phyloP scores from a whole-genome alignment of 805 yeast genomes.

The Candida coleopterorum region DNA sequence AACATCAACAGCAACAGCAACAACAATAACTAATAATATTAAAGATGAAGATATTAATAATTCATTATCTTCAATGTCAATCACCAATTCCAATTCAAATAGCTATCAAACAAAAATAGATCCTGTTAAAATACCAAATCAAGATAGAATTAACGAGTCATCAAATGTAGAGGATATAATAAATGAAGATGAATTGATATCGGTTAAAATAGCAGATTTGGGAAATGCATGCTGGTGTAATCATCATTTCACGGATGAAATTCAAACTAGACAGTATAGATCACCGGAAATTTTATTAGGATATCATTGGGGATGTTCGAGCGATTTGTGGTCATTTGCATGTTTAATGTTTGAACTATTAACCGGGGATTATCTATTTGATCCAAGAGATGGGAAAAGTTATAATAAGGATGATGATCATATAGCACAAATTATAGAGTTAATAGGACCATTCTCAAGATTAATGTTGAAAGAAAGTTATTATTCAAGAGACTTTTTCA shows the following conservation, averaged over 20 bases:
- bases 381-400: conserved; percentile 73
- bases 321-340: conserved; percentile 95
- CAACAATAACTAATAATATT: not conserved
- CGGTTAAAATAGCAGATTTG: conserved; percentile 63
- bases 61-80: conserved; percentile 41
- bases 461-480: conserved; percentile 55
- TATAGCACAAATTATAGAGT: conserved; percentile 88
- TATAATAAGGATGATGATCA: conserved; percentile 93
- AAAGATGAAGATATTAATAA: conserved; percentile 24
- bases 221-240: conserved; percentile 67
- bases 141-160: not conserved
- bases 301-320: conserved; percentile 88
- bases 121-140: conserved; percentile 16
- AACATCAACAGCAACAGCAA: not conserved
- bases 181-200: conserved; percentile 51
- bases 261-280: conserved; percentile 65
- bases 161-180: conserved; percentile 12
- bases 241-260: conserved; percentile 62
- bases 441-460: conserved; percentile 65
- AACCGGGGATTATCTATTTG: conserved; percentile 93
- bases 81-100: conserved; percentile 32
- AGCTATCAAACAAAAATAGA: conserved; percentile 13
- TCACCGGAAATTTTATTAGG: conserved; percentile 62
- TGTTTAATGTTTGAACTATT: conserved; percentile 85
- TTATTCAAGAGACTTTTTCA: conserved; percentile 59